Evolutionary conservation across 805 yeast species (phyloP), one percentile per base, ranked within the genome.

Genomic region (Lachancea kluyveri): DNA sequence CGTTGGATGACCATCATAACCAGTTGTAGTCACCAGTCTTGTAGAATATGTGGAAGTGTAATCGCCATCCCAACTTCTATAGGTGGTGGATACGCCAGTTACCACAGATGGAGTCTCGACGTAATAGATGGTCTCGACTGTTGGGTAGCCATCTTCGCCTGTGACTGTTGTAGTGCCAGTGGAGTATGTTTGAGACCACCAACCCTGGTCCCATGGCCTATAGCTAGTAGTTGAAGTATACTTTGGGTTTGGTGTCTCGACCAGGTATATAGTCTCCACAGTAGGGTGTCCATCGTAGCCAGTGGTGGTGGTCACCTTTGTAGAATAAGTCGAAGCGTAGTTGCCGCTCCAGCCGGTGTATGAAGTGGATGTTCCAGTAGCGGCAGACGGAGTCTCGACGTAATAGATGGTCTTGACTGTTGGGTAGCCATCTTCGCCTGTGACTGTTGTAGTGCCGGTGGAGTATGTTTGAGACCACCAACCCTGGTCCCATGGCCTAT

Each of bases 321-420:
- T 42, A 2, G 41, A 17, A 21, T 24, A 35, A n/a, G 43, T 40
- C 12, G 32, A 19, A 6, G 46, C 36, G 13, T 17, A 20, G 8
- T 32, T 24, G 17, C 48, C 43, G 16, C 36, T 37, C 45, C 48
- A 43, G 11, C 18, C 27, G 9, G 7, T 15, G 14, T 8, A 11
- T 23, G 21, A 10, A n/a, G 30, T 17, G 13, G 27, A 12, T 11
- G 27, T 24, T 13, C 7, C 6, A 24, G n/a, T 14, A 15, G 22
- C 5, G 10, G 11, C 26, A 13, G 31, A 20, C n/a, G 46, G 43
- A 15, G 43, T 42, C 5, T 41, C 41, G 9, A 39, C 43, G 22
- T 27, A 39, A 21, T 39, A 42, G 8, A 39, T 26, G 11, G 39
- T 35, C 17, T 29, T 24, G 17, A 36, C 33, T 2, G 43, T 40